Evolutionary conservation across 2,329 filamentous ascomycete genomes (phyloP), one percentile per base, ranked within the genome.

Genomic region (Fusarium oligoseptatum): DNA sequence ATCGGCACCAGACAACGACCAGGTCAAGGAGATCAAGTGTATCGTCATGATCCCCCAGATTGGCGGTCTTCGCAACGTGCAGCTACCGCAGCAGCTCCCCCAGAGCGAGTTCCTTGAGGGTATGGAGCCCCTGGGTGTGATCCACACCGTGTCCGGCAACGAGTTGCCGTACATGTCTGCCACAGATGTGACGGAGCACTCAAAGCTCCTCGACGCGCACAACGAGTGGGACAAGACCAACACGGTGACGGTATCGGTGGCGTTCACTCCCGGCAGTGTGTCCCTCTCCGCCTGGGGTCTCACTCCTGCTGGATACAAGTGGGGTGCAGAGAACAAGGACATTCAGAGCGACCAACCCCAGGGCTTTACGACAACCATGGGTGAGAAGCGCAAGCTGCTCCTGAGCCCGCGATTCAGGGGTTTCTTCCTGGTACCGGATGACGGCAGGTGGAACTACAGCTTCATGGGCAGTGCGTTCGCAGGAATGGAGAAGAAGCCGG

Each of bases 11-110:
- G 97, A 98, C 85, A 98, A 98, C 80, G 93, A 96, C 75, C 94
- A 97, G 80, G 94, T 99, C 83, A 99, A 98, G 88, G 97, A 99
- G 82, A 92, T 99, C 81, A 93, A 94, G 79, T 97, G 94, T 76
- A 98, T 99, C 79, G 96, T 98, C 78, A 97, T 99, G 94, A 91
- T 99, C 17, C 97, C 97, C 6, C 97, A 99, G 84, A 95, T 98
- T 69, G 97, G 97, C 67, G 97, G 94, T 70, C 93, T 97, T 14
- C 94, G 96, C 70, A 95, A 96, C 79, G 93, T 98, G 6, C 95
- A 98, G 82, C 87, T 98, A 48, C 95, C 97, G 2, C 93, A 97
- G 71, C 91, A 97, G 76, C 87, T 98, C 12, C 97, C 97, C 4
- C 93, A 97, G 83, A 95, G 98, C 84, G 95, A 98, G 80, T 95